Base-by-base conservation (phyloP, 306 rosid genomes). In the Ziziphus jujuba region DNA sequence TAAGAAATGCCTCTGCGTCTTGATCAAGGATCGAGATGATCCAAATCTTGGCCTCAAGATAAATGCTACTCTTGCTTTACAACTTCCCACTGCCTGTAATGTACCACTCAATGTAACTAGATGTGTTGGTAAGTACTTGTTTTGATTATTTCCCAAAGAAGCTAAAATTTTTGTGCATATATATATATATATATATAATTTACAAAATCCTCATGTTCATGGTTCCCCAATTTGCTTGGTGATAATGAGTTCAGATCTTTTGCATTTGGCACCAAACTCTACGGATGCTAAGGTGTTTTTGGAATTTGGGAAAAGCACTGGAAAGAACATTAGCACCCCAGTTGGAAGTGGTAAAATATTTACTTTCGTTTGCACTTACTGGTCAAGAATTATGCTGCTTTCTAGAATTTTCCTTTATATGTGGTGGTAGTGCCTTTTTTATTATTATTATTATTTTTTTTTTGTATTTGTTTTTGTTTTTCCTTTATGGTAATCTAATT, bases 201-300 rank as follows among this genome's bases (percentile, higher is more conserved):
- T 36, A 6, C 6, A 38, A 38, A n/a, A 38, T 7, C 44, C 44
- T 38, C 44, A 38, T 38, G 44, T 7, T 38, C 7, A 38, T 20
- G 25, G 20, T 44, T 24, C 14, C 21, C 7, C 14, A 14, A 17
- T 52, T 55, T 66, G 57, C 6, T 38, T 6, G 44, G 44, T 38
- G 11, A 38, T 24, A 33, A 23, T 63, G 65, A 7, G 56, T 82
- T 47, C 82, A 91, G 97, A 85, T 70, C 69, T 91, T 59, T 66
- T 91, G 76, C 91, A 88, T 59, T 79, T 91, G 87, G 17, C 80
- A 50, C 90, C 93, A 2, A 86, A 79, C 63, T 91, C 96, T 6
- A 7, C 61, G 0, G 82, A 79, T 0, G 93, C 92, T 14, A 91
- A 88, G 77, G 54, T 82, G 59, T 91, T 91, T 74, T 57, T 65